Evolutionary conservation across 106 monocot species (phyloP).

Genomic region (Phalaenopsis equestris): DNA sequence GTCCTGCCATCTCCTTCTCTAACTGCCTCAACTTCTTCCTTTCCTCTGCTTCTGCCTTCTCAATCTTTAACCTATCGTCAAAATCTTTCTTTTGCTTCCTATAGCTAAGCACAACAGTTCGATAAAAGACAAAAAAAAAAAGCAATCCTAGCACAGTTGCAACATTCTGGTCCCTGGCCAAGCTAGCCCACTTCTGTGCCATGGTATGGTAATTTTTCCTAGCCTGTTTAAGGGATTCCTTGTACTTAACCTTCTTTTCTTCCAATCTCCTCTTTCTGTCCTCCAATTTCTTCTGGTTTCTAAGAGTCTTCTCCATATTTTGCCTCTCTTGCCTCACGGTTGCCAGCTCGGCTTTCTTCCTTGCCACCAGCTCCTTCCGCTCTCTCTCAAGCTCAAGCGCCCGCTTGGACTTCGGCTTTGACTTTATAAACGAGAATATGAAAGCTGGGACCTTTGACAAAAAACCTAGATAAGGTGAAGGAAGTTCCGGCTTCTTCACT

Average conservation of each 20-base stretch:
- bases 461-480: constrained; percentile 46
- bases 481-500: constrained; percentile 49
- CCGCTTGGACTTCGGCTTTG: constrained; percentile 53
- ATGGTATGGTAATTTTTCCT: constrained; percentile 54
- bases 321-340: constrained; percentile 45
- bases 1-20: constrained; percentile 66
- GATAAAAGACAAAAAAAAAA: constrained; percentile 63
- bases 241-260: constrained; percentile 37
- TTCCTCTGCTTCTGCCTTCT: constrained; percentile 77
- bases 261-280: constrained; percentile 44
- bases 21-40: constrained; percentile 65
- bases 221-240: constrained; percentile 53
- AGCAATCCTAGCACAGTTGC: constrained; percentile 48
- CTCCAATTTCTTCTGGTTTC: constrained; percentile 49
- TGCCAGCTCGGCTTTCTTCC: constrained; percentile 35
- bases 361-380: constrained; percentile 41
- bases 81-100: constrained; percentile 80
- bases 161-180: constrained; percentile 57
- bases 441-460: constrained; percentile 20
- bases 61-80: constrained; percentile 80
- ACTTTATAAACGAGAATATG: constrained; percentile 20
- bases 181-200: constrained; percentile 47
- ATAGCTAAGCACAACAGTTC: constrained; percentile 68
- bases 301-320: constrained; percentile 41
- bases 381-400: constrained; percentile 46